Evolutionary conservation across 257 asterid species (phyloP).

Genomic region (Rehmannia glutinosa): DNA sequence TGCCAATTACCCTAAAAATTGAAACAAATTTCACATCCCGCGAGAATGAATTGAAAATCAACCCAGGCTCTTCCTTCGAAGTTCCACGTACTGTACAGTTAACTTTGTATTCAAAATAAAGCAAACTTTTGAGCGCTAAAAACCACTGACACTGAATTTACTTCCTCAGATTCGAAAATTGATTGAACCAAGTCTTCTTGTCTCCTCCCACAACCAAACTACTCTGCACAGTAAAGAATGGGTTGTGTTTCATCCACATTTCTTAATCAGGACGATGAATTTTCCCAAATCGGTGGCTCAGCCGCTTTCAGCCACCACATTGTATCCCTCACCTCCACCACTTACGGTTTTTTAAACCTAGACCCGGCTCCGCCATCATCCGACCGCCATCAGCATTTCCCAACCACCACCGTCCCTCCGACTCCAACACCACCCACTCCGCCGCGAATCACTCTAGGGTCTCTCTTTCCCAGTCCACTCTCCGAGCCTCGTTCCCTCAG

Average conservation of each 20-base stretch:
- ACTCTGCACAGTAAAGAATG: constrained; percentile 24
- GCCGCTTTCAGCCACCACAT: constrained; percentile 85
- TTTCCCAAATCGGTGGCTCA: constrained; percentile 67
- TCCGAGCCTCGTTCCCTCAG: constrained; percentile 48
- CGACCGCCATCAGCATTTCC: too few species aligned
- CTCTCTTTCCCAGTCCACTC: constrained; percentile 53
- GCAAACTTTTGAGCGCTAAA: constrained; percentile 12
- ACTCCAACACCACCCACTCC: constrained; percentile 33
- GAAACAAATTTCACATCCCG: too few species aligned
- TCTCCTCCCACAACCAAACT: not conserved
- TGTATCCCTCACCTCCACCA: constrained; percentile 93
- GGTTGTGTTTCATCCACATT: constrained; percentile 93
- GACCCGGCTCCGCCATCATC: constrained; percentile 50
- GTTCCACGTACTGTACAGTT: too few species aligned
- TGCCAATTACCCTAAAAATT: too few species aligned
- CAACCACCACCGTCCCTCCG: constrained; percentile 21
- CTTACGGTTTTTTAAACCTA: constrained; percentile 74
- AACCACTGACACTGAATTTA: constrained; percentile 1
- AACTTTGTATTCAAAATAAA: constrained; percentile 12
- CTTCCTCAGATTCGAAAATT: constrained; percentile 19
- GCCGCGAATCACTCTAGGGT: constrained; percentile 58
- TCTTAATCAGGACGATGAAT: constrained; percentile 64
- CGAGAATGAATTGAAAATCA: too few species aligned
- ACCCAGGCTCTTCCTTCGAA: too few species aligned
- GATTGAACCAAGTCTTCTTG: not conserved